phyloP scores from a whole-genome alignment of 2,329 filamentous ascomycete species.

The Alternaria triticimaculans region DNA sequence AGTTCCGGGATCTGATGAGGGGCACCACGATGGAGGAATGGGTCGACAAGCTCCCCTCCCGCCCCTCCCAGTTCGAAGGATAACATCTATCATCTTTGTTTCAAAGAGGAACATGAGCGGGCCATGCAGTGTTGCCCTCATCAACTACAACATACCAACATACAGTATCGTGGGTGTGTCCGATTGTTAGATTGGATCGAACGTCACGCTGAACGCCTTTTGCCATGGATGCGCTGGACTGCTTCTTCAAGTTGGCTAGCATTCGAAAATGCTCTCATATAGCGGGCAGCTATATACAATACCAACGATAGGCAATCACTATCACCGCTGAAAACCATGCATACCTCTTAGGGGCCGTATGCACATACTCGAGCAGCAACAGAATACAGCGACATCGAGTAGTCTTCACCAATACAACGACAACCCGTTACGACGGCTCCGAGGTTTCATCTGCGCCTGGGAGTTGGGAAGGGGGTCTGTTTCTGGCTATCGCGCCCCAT shows the following conservation, averaged over 20 bases:
- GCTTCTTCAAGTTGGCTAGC: background rate
- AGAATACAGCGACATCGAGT: background rate
- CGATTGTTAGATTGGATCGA: background rate
- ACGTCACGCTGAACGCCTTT: background rate
- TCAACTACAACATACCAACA: background rate
- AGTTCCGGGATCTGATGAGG: background rate
- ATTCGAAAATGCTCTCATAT: background rate
- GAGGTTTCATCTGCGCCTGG: no score
- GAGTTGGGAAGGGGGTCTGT: no score
- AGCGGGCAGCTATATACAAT: background rate
- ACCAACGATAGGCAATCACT: background rate
- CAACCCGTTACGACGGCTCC: no score
- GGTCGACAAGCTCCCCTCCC: background rate
- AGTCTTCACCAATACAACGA: no score
- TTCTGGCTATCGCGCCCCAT: no score
- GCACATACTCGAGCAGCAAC: background rate
- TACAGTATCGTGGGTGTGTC: background rate
- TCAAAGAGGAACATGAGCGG: background rate
- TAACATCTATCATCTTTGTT: background rate
- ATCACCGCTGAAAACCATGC: background rate
- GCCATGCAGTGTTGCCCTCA: background rate
- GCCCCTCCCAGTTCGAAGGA: background rate
- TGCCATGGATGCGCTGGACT: background rate
- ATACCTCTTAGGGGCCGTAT: background rate
- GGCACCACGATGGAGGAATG: background rate